phyloP scores from a whole-genome alignment of 306 rosid species.

The Pterocarpus macrocarpus region DNA sequence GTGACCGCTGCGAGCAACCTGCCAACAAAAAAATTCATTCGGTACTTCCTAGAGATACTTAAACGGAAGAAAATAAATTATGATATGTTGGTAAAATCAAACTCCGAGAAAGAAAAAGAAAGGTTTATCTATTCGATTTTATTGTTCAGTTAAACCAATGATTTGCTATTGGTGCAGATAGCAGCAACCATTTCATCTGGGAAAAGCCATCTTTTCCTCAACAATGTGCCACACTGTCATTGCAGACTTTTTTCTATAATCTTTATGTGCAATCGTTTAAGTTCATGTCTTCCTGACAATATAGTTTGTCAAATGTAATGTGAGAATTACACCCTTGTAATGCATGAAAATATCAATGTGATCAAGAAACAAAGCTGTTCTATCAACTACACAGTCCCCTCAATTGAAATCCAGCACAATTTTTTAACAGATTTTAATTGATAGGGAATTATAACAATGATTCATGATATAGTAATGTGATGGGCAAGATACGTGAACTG shows the following conservation, averaged over 20 bases:
- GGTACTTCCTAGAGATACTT: constrained; percentile 34
- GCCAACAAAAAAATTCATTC: constrained; percentile 46
- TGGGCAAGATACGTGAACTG: constrained; percentile 12
- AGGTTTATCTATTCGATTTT: no score
- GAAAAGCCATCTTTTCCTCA: no score
- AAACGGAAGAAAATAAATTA: constrained; percentile 24
- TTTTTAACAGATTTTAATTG: constrained; percentile 8
- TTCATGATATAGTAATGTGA: constrained; percentile 1
- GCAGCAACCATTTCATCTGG: no score
- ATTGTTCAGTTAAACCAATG: no score
- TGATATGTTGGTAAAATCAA: background rate
- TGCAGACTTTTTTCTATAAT: background rate
- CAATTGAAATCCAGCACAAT: background rate
- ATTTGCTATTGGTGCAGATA: background rate
- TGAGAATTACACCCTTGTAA: constrained; percentile 7
- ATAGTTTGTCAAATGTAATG: background rate
- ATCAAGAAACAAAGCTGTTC: constrained; percentile 24
- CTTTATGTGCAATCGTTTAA: background rate
- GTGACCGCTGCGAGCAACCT: constrained; percentile 96
- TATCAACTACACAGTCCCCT: constrained; percentile 1
- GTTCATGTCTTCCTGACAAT: constrained; percentile 12
- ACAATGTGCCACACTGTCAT: background rate
- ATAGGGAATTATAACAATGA: constrained; percentile 22
- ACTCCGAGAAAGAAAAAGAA: no score
- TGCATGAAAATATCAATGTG: constrained; percentile 17